A percentile compares a stretch with the other conserved stretches of the same genome.
phyloP scores from a whole-genome alignment of 306 rosid species.

The Coriaria nepalensis region DNA sequence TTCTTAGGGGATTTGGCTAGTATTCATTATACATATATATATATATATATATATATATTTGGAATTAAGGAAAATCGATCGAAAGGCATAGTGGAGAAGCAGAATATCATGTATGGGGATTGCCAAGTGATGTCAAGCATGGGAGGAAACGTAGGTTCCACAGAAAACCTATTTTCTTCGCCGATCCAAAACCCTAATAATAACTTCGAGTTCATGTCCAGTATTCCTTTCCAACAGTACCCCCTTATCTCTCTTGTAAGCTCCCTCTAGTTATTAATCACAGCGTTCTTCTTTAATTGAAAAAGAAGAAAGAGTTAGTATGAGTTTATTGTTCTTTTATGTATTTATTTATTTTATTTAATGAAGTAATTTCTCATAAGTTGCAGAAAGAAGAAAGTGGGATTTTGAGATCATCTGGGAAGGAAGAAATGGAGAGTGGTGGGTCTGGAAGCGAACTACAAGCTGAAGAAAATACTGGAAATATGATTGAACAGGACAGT shows the following conservation, averaged over 20 bases:
- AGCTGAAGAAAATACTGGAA: slow-evolving; percentile 39
- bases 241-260: slow-evolving; percentile 35
- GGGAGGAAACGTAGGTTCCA: slow-evolving; percentile 60
- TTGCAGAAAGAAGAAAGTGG: slow-evolving; percentile 71
- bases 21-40: background rate
- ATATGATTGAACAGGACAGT: slow-evolving; percentile 25
- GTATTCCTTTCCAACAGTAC: slow-evolving; percentile 58
- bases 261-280: background rate
- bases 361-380: background rate
- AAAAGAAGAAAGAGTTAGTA: background rate
- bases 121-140: slow-evolving; percentile 87
- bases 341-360: background rate
- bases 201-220: slow-evolving; percentile 63
- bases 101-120: slow-evolving; percentile 65
- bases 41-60: background rate
- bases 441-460: slow-evolving; percentile 80
- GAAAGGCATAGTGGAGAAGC: too few relatives aligned
- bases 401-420: slow-evolving; percentile 28
- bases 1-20: too few relatives aligned
- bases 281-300: background rate
- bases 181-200: slow-evolving; percentile 62
- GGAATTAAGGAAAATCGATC: slow-evolving; percentile 3
- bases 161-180: slow-evolving; percentile 60
- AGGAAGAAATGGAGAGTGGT: slow-evolving; percentile 65
- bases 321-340: too few relatives aligned